Conservation (phyloP, 1,284 basidiomycete genomes). For the Pisolithus thermaeus region DNA sequence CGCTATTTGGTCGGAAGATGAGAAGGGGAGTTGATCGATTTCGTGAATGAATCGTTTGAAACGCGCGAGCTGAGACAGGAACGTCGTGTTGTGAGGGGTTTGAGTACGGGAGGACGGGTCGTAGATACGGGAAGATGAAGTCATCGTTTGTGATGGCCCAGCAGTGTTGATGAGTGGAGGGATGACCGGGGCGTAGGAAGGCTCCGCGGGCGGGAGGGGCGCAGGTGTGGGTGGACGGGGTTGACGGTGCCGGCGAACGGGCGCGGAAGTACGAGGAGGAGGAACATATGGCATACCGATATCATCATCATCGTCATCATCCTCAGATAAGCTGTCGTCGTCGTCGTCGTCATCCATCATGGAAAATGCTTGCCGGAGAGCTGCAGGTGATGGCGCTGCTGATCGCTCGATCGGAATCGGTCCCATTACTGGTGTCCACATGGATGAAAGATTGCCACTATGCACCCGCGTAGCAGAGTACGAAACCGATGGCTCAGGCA, state of each 20-base stretch:
- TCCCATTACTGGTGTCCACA: not conserved
- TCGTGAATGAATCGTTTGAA: constrained; percentile 15
- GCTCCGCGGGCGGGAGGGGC: not conserved
- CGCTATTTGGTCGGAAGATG: constrained; percentile 15
- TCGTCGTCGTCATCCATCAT: not conserved
- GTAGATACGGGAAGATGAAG: not conserved
- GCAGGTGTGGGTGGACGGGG: not conserved
- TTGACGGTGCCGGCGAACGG: not conserved
- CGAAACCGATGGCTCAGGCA: not conserved
- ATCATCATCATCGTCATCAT: not conserved
- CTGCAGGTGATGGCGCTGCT: not conserved
- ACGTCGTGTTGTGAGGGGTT: constrained; percentile 7
- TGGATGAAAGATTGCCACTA: not conserved
- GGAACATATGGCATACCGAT: not conserved
- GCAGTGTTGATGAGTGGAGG: not conserved
- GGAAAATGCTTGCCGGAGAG: not conserved
- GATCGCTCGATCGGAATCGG: not conserved
- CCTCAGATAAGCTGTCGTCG: not conserved
- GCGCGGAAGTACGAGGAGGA: not conserved
- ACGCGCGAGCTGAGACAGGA: constrained; percentile 13
- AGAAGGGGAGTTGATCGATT: constrained; percentile 20
- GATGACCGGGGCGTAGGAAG: not conserved
- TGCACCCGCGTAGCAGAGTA: not conserved
- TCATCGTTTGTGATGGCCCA: not conserved
- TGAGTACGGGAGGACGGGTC: not conserved